Percentiles rank a stretch among this genome's conserved stretches.
Conservation (phyloP, 805 yeast genomes). For the Alloascoidea hylecoeti region DNA sequence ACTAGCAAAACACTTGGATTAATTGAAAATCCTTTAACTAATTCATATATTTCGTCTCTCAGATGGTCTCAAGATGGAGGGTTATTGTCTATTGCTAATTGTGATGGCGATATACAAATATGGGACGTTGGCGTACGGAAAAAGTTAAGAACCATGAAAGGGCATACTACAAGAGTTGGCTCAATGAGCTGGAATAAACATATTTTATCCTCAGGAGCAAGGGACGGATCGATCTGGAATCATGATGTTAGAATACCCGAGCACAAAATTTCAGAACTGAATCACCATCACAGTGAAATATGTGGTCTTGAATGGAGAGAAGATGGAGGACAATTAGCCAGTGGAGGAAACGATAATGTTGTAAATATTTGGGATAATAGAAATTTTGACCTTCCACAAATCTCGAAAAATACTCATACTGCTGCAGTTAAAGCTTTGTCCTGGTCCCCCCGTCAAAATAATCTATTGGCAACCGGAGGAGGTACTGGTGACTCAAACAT, state of each 20-base stretch:
- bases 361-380: constrained; percentile 75
- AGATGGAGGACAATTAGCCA: constrained; percentile 61
- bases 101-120: constrained; percentile 74
- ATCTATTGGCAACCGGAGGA: constrained; percentile 70
- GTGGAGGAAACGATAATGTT: constrained; percentile 73
- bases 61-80: constrained; percentile 89
- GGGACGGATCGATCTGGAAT: constrained; percentile 71
- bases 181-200: constrained; percentile 79
- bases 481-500: constrained; percentile 66
- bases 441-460: constrained; percentile 62
- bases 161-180: constrained; percentile 65
- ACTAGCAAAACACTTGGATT: constrained; percentile 64
- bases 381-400: constrained; percentile 31
- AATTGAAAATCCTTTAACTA: constrained; percentile 29
- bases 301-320: constrained; percentile 80
- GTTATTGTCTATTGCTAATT: constrained; percentile 71
- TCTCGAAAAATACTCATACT: constrained; percentile 49
- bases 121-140: constrained; percentile 81
- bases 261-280: constrained; percentile 50
- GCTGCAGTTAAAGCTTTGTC: constrained; percentile 76
- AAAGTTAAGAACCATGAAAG: constrained; percentile 64
- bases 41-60: constrained; percentile 45
- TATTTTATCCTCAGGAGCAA: constrained; percentile 72
- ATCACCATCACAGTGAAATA: constrained; percentile 72
- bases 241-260: constrained; percentile 81